Conservation (phyloP, 208 protist species). For the Acanthamoeba rhysodes region DNA sequence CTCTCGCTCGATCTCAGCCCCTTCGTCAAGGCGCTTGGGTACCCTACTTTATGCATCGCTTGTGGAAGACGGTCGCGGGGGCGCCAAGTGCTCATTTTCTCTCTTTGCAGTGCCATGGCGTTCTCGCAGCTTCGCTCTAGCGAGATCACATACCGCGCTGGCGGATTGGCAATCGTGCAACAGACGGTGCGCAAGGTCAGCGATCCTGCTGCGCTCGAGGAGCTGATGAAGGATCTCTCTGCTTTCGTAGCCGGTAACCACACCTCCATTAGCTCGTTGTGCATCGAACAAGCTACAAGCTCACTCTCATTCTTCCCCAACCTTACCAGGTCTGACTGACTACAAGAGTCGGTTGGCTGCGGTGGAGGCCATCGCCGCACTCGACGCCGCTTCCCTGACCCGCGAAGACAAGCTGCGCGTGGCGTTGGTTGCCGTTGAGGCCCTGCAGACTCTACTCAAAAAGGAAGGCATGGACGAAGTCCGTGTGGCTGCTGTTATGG, state of each 20-base stretch:
- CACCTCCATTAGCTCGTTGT: not conserved
- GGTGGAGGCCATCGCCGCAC: constrained; percentile 24
- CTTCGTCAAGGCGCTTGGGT: constrained; percentile 45
- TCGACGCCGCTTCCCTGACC: not conserved
- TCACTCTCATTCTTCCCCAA: not conserved
- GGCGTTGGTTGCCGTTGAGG: constrained; percentile 28
- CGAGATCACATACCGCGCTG: constrained; percentile 37
- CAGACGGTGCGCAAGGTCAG: constrained; percentile 21
- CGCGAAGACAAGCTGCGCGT: not conserved
- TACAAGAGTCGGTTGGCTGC: constrained; percentile 53
- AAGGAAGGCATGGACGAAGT: constrained; percentile 74
- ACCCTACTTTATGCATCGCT: not conserved
- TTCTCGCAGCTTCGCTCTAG: constrained; percentile 56
- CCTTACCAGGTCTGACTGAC: constrained; percentile 13
- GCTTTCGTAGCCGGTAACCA: not conserved
- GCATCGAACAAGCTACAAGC: not conserved
- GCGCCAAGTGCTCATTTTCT: not conserved
- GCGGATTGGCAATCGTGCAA: constrained; percentile 33
- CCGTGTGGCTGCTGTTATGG: constrained; percentile 3
- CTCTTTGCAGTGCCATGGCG: constrained; percentile 13
- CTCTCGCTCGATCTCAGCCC: constrained; percentile 63
- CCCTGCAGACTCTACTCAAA: constrained; percentile 54
- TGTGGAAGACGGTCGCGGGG: not conserved
- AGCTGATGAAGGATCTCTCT: constrained; percentile 64
- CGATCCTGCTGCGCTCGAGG: constrained; percentile 39